Base-by-base conservation (phyloP, 352 stramenopile species). In the Phytophthora quininea region DNA sequence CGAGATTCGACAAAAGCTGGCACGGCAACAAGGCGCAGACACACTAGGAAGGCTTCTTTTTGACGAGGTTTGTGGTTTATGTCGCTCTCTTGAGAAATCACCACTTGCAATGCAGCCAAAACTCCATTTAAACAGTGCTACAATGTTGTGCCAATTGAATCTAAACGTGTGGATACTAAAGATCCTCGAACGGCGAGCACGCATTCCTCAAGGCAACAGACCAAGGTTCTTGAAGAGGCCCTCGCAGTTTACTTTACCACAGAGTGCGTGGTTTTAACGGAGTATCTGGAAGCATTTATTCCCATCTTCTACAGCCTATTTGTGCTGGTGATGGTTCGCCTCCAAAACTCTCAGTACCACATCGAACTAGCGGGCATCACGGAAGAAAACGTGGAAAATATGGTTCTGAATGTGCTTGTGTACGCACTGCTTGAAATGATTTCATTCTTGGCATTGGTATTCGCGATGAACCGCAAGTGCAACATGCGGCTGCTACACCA, bases 211-310 rank as follows among this genome's bases (percentile, higher is more conserved):
- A 27, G 29, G 5, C 9, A 29, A 9, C 43, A 24, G 9, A 2
- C 29, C 6, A n/a, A 49, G 15, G 29, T 4, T 61, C 58, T 62
- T 38, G 42, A 62, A 4, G 12, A 45, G 6, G 43, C 55, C 9
- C 35, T 62, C n/a, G 24, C 54, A 24, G 40, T 73, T 12, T 47
- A 75, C n/a, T 82, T 72, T 45, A 64, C 62, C 3, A 70, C 64
- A 30, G 71, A 82, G 53, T 79, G 72, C 52, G 49, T 77, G 27
- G 52, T 74, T 3, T 61, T 79, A 1, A 53, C 69, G 24, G 74
- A 82, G 59, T 79, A 79, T 64, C 58, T 68, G 15, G 74, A 82
- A 32, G 31, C 66, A 11, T 55, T 71, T 37, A 73, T 74, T 33
- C 65, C 62, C 1, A 10, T 76, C n/a, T 56, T 79, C 33, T 79